Evolutionary conservation across 2,329 filamentous ascomycete genomes (phyloP).

Genomic region (Neofusicoccum ribis): DNA sequence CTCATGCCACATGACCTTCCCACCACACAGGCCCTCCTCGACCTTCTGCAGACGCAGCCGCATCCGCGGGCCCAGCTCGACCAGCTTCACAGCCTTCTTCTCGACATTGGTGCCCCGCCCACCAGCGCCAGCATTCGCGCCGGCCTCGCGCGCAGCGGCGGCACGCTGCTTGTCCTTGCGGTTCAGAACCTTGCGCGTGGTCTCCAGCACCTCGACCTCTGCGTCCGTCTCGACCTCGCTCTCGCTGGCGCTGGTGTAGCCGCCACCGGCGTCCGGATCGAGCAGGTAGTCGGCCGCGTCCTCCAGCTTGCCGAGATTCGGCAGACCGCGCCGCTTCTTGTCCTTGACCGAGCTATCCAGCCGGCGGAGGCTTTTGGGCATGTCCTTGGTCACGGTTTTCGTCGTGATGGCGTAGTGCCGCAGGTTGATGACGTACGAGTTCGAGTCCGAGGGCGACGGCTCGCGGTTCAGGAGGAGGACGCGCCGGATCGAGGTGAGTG

Average conservation of each 20-base stretch:
- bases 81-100: constrained; percentile 84
- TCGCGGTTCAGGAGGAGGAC: constrained; percentile 90
- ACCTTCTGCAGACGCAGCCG: constrained; percentile 89
- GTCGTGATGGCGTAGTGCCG: constrained; percentile 96
- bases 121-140: constrained; percentile 30
- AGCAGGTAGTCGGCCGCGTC: constrained; percentile 96
- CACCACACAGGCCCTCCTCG: constrained; percentile 86
- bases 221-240: constrained; percentile 93
- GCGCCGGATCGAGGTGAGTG: constrained; percentile 87
- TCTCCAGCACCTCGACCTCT: constrained; percentile 79
- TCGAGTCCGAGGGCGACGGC: constrained; percentile 37
- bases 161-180: constrained; percentile 52
- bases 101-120: constrained; percentile 59
- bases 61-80: constrained; percentile 90
- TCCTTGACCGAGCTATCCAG: constrained; percentile 80
- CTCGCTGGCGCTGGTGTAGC: constrained; percentile 90
- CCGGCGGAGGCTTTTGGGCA: constrained; percentile 80
- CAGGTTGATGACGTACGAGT: constrained; percentile 78
- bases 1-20: constrained; percentile 97
- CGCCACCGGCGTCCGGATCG: constrained; percentile 67
- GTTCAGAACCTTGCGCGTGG: constrained; percentile 63
- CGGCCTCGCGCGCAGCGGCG: constrained; percentile 30
- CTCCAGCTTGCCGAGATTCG: constrained; percentile 85
- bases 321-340: constrained; percentile 68
- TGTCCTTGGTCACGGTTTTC: constrained; percentile 65